These are phyloP conservation scores for Boletus subcaerulescens DNA, from an alignment of 768 basidiomycete species.

Conservation along the genomic window DNA sequence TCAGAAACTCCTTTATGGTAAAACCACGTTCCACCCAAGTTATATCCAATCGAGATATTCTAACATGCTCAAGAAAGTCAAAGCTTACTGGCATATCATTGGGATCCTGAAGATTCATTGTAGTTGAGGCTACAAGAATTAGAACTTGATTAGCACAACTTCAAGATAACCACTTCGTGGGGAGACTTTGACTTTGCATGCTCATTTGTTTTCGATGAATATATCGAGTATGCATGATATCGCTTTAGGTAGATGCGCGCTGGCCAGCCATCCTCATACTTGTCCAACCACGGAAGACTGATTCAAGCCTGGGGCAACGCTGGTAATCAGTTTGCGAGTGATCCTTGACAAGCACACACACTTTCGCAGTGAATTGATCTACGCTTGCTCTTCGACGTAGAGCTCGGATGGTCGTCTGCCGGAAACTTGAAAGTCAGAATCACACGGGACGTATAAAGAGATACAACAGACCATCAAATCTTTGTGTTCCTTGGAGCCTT, in stretches of 20 bases:
- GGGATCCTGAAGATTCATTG: background rate
- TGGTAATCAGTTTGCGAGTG: background rate
- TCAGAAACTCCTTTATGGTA: slow-evolving; percentile 15
- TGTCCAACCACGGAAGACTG: slow-evolving; percentile 16
- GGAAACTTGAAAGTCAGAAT: background rate
- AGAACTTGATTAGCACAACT: background rate
- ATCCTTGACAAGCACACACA: background rate
- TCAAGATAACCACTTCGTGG: background rate
- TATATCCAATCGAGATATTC: background rate
- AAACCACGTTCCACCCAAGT: background rate
- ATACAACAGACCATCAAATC: background rate
- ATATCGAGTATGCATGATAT: slow-evolving; percentile 1
- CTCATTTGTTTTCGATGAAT: background rate
- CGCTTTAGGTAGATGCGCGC: slow-evolving; percentile 20
- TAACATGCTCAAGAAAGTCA: background rate
- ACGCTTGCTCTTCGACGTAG: slow-evolving; percentile 19
- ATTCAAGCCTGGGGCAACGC: slow-evolving; percentile 2
- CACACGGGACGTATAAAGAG: background rate
- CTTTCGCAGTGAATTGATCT: slow-evolving; percentile 6
- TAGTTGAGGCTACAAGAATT: background rate
- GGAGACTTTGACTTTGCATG: background rate
- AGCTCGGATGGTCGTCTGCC: slow-evolving; percentile 5
- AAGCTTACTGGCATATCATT: background rate
- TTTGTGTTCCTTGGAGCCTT: slow-evolving; percentile 7
- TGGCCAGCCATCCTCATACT: slow-evolving; percentile 19